Percentiles rank a stretch among this genome's conserved stretches.
Conservation (phyloP, 192 early-diverging fungal species). For the Coemansia javaensis region DNA sequence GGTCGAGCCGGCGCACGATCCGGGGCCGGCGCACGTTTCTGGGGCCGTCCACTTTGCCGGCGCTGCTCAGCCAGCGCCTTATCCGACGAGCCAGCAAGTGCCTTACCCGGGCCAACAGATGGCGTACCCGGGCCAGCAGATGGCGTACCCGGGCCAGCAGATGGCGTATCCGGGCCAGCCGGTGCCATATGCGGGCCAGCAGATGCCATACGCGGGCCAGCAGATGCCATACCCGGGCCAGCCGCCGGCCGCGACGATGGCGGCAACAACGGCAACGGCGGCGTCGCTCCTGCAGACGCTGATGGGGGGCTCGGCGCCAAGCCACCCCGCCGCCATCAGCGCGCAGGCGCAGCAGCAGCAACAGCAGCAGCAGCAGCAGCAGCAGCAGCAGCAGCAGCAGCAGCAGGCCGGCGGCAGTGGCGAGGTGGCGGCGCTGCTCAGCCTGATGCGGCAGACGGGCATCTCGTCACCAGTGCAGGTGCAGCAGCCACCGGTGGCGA, state of each 20-base stretch:
- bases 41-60: too few relatives aligned
- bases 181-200: too few relatives aligned
- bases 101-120: too few relatives aligned
- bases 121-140: too few relatives aligned
- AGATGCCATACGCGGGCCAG: background rate
- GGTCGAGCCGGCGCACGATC: too few relatives aligned
- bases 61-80: too few relatives aligned
- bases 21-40: too few relatives aligned
- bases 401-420: background rate
- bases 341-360: conserved; percentile 7
- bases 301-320: conserved; percentile 14
- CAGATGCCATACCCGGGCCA: background rate
- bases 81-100: too few relatives aligned
- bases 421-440: conserved; percentile 42
- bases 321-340: background rate
- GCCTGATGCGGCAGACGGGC: conserved; percentile 44
- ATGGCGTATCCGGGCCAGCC: too few relatives aligned
- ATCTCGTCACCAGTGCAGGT: conserved; percentile 21
- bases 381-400: conserved; percentile 8
- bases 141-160: too few relatives aligned
- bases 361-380: conserved; percentile 1
- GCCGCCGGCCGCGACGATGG: background rate
- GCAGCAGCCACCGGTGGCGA: background rate
- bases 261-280: conserved; percentile 2
- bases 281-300: conserved; percentile 51